Evolutionary conservation across 148 eudicot species (phyloP), one percentile per base, ranked within the genome.

Genomic region (Cornus kousa): DNA sequence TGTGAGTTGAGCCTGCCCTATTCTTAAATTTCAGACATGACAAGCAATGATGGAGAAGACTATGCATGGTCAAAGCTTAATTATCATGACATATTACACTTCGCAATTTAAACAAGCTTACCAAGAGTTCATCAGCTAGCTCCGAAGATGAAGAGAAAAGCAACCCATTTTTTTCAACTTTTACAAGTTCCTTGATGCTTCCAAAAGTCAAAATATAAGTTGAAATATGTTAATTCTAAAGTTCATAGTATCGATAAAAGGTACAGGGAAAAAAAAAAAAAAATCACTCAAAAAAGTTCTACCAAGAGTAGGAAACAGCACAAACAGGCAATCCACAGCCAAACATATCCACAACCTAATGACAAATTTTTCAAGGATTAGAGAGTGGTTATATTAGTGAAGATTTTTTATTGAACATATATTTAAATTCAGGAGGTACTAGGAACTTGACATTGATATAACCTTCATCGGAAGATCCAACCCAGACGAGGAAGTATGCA

Each of bases 391-490:
- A 14, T 43, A 60, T 22, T 64, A 39, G 40, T 20, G 19, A 31
- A 24, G 31, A 24, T 40, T 40, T 33, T 35, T 72, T 60, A 53
- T 71, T 9, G 39, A 4, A 78, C 0, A 43, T 62, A 39, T 39
- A 65, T 31, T 14, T 10, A 77, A 0, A 13, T 31, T 55, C 24
- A 23, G 24, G 31, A 13, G 43, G 59, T 68, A 35, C 10, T 32
- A 60, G 23, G 55, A 74, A 70, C 46, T 75, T 71, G 31, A 23
- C 68, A 69, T 23, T 57, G 12, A 76, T 53, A 69, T 79, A 94
- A 94, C 98, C 97, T 96, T 96, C 99, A 96, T 96, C 28, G 99
- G 99, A 71, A 96, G 93, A 86, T 96, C 99, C 91, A 96, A 82
- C 76, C 99, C 98, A 72, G 98, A 96, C 72, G 99, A 96, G 48